Base-by-base conservation (phyloP, 2,329 filamentous ascomycete species). In the Claviceps citrina region DNA sequence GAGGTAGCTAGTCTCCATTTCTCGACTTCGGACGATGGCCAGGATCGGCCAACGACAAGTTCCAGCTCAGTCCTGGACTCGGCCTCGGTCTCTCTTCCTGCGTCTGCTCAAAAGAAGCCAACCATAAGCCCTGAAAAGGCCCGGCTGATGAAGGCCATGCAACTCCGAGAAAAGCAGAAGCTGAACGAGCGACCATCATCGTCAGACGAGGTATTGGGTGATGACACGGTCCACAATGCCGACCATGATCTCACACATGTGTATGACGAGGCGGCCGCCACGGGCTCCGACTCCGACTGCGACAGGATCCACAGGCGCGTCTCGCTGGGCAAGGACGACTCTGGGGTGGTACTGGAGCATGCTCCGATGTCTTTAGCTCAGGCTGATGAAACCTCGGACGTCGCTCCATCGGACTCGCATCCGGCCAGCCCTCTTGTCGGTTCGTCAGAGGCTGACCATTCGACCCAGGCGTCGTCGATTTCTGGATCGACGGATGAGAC, bases 131-230 rank as follows among this genome's bases (percentile, higher is more conserved):
- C 84, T 1, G 91, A 98, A 58, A 96, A 93, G 63, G 77, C 84
- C 44, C 73, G 91, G 40, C 66, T 98, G 46, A 87, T 94, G 84
- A 95, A 93, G 63, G 91, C 91, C 7, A 71, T 95, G 63, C 83
- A 95, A 59, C 61, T 95, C 49, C 74, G 89, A 39, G 91, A 93
- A 60, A 86, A 85, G 58, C 77, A 64, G 55, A 64, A 62, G 59
- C 24, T 42, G 43, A 42, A 28, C 31, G 39, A 43, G 38, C 39
- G 31, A 18, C 35, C 41, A n/a, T 12, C 31, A 4, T 24, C 8
- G 22, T 28, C 30, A 18, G 31, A 32, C 20, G 22, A 18, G n/a
- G 16, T n/a, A 15, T 31, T 12, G 8, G 44, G 25, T 6, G 44
- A 46, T 8, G 44, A 43, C 12, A 46, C 27, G 33, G 40, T 15